Evolutionary conservation across 345 rosid species (phyloP).

Genomic region (Ricinus communis): DNA sequence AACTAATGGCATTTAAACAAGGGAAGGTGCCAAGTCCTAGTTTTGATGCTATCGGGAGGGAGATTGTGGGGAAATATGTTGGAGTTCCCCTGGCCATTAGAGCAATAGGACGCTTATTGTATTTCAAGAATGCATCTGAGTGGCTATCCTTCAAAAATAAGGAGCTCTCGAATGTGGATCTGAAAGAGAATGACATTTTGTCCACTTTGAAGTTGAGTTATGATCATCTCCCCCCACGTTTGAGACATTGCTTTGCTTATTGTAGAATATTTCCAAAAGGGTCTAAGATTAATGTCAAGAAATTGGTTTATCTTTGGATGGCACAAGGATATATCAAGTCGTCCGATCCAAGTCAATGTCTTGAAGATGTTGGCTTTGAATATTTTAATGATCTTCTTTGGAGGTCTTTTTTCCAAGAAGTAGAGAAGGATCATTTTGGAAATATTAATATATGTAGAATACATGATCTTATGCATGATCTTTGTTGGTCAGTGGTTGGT

Average conservation of each 20-base stretch:
- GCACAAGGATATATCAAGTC: conserved; percentile 22
- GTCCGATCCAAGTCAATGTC: neutral
- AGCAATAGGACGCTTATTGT: conserved; percentile 14
- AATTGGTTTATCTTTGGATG: conserved; percentile 25
- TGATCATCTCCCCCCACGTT: conserved; percentile 23
- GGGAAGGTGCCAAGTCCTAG: no score
- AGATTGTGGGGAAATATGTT: conserved; percentile 11
- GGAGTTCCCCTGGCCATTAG: conserved; percentile 22
- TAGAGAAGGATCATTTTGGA: neutral
- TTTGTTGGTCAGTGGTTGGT: neutral
- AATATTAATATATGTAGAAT: neutral
- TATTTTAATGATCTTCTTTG: neutral
- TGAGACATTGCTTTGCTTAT: conserved; percentile 33
- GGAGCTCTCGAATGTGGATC: neutral
- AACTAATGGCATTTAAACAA: neutral
- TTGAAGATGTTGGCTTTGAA: neutral
- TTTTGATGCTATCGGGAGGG: conserved; percentile 1
- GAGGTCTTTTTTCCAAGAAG: conserved; percentile 25
- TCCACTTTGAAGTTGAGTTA: conserved; percentile 29
- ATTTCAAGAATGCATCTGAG: neutral
- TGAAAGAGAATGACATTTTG: conserved; percentile 1
- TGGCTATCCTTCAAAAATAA: conserved; percentile 12
- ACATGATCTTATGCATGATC: conserved; percentile 19
- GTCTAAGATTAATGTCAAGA: neutral
- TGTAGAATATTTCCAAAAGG: conserved; percentile 33